These are phyloP conservation scores for Dactylonectria estremocensis DNA, from an alignment of 2,329 filamentous ascomycete species.

Conservation along the genomic window DNA sequence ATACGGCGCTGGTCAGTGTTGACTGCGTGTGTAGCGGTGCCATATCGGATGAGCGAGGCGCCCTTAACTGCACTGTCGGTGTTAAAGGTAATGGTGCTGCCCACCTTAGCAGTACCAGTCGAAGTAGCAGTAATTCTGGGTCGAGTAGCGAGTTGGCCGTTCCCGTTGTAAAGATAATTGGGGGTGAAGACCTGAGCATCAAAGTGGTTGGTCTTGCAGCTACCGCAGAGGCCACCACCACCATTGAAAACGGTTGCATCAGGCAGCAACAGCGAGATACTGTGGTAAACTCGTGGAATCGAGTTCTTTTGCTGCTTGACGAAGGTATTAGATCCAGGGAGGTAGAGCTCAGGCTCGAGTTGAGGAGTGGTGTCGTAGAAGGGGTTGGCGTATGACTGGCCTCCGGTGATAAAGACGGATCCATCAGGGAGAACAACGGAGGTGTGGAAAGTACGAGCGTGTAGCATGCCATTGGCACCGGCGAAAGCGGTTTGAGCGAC, in stretches of 20 bases:
- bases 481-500: too few relatives aligned
- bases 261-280: constrained; percentile 20
- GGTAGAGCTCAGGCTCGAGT: constrained; percentile 32
- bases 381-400: constrained; percentile 41
- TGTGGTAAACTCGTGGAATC: constrained; percentile 35
- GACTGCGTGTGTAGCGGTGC: constrained; percentile 36
- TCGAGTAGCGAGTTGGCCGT: constrained; percentile 23
- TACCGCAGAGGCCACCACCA: constrained; percentile 34
- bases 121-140: constrained; percentile 32
- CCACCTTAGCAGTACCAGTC: constrained; percentile 8
- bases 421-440: constrained; percentile 65
- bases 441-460: constrained; percentile 60
- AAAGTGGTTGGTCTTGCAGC: constrained; percentile 37
- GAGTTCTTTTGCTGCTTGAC: constrained; percentile 30
- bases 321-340: constrained; percentile 25
- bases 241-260: constrained; percentile 38
- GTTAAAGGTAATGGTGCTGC: constrained; percentile 18
- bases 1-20: constrained; percentile 40
- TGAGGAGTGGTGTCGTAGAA: constrained; percentile 27
- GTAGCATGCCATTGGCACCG: not conserved
- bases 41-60: constrained; percentile 36
- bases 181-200: constrained; percentile 39
- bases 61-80: constrained; percentile 2
- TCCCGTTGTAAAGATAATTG: constrained; percentile 27
- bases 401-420: constrained; percentile 63